Evolutionary conservation across 768 basidiomycete species (phyloP).

Genomic region (Panellus pusillus): DNA sequence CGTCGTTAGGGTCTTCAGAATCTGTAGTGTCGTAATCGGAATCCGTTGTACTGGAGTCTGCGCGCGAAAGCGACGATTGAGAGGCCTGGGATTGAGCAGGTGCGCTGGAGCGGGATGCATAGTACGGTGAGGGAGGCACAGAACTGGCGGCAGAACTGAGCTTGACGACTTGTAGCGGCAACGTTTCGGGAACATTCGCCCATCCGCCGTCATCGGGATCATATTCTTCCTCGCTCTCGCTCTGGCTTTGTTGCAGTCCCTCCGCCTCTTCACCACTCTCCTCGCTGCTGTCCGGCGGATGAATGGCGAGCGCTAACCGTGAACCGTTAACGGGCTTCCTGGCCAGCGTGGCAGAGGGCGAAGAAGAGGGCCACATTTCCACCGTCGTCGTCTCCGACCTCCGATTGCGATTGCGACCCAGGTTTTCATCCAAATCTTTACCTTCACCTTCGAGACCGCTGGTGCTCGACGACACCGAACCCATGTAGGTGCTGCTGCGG

Average conservation of each 20-base stretch:
- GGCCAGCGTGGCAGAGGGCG: constrained; percentile 13
- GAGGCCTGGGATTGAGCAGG: constrained; percentile 1
- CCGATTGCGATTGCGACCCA: constrained; percentile 15
- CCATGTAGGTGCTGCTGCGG: constrained; percentile 14
- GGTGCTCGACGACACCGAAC: neutral
- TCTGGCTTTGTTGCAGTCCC: neutral
- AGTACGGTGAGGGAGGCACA: constrained; percentile 19
- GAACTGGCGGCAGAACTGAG: constrained; percentile 11
- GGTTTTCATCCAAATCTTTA: neutral
- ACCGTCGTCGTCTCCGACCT: constrained; percentile 19
- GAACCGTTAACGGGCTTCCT: constrained; percentile 20
- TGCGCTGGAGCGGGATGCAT: constrained; percentile 2
- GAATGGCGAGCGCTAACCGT: constrained; percentile 17
- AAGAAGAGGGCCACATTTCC: constrained; percentile 19
- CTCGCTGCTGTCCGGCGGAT: constrained; percentile 12
- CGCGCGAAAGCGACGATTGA: neutral
- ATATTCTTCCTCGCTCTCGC: constrained; percentile 4
- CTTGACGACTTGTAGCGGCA: constrained; percentile 20
- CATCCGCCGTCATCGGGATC: constrained; percentile 14
- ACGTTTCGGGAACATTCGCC: constrained; percentile 12
- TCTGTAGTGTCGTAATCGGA: constrained; percentile 17
- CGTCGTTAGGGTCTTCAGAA: constrained; percentile 12
- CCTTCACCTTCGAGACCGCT: constrained; percentile 4
- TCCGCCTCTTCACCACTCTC: constrained; percentile 11
- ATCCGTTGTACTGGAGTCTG: constrained; percentile 7